Conservation (phyloP, 1,139 yeast species). For the Suhomyces choctaworum region DNA sequence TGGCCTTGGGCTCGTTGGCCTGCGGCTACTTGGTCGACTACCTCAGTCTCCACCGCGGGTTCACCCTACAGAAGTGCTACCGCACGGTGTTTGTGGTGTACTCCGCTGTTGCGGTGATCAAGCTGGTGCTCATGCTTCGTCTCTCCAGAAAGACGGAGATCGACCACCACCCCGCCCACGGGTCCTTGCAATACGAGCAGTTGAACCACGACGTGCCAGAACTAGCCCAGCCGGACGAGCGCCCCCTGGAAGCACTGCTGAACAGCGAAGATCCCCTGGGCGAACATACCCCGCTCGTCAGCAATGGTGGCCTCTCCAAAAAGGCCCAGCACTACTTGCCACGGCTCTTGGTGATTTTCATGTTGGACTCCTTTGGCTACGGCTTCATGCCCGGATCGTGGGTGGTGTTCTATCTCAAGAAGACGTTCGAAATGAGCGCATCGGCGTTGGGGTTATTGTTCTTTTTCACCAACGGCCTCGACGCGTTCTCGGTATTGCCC, state of each 20-base stretch:
- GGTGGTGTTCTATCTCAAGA: slow-evolving; percentile 76
- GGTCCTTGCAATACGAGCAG: background rate
- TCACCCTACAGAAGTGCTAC: slow-evolving; percentile 48
- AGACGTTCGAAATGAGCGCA: slow-evolving; percentile 41
- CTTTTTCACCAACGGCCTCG: slow-evolving; percentile 59
- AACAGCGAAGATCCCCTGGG: slow-evolving; percentile 11
- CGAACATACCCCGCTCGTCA: slow-evolving; percentile 6
- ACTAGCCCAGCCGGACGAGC: background rate
- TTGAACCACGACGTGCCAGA: background rate
- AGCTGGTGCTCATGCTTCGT: slow-evolving; percentile 53
- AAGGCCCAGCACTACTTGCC: slow-evolving; percentile 36
- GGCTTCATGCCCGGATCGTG: slow-evolving; percentile 89
- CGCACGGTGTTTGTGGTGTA: slow-evolving; percentile 60
- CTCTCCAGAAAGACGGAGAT: slow-evolving; percentile 60
- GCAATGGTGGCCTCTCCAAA: slow-evolving; percentile 30
- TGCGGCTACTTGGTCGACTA: slow-evolving; percentile 62
- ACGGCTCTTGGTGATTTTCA: slow-evolving; percentile 50
- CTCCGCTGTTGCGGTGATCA: slow-evolving; percentile 54
- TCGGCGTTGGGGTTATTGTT: slow-evolving; percentile 51
- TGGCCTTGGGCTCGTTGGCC: slow-evolving; percentile 69
- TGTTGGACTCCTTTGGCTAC: slow-evolving; percentile 82
- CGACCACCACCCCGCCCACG: background rate
- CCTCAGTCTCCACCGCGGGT: slow-evolving; percentile 32
- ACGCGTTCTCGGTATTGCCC: slow-evolving; percentile 65
- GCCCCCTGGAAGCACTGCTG: no score